Evolutionary conservation across 805 yeast species (phyloP).

Genomic region (Kuraishia capsulata): DNA sequence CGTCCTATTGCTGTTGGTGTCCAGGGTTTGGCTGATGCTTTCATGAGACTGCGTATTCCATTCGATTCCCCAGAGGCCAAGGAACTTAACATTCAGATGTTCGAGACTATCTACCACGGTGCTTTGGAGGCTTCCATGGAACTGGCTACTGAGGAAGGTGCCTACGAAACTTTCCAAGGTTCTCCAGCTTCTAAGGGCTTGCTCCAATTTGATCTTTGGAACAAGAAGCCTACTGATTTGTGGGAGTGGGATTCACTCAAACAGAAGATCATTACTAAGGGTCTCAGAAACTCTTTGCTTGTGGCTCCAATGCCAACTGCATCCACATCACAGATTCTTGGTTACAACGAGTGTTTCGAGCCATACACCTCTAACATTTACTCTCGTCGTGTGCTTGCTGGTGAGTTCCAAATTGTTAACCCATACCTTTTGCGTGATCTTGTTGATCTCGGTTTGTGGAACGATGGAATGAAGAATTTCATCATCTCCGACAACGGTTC

Average conservation of each 20-base stretch:
- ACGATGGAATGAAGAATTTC: slow-evolving; percentile 45
- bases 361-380: slow-evolving; percentile 56
- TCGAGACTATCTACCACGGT: slow-evolving; percentile 54
- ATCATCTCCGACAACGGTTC: slow-evolving; percentile 52
- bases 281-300: slow-evolving; percentile 48
- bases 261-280: slow-evolving; percentile 36
- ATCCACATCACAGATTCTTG: slow-evolving; percentile 55
- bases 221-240: slow-evolving; percentile 47
- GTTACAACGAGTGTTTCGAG: slow-evolving; percentile 55
- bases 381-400: slow-evolving; percentile 54
- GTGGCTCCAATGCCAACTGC: slow-evolving; percentile 65
- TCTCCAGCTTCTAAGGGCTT: slow-evolving; percentile 53
- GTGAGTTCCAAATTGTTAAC: slow-evolving; percentile 57
- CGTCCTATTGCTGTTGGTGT: slow-evolving; percentile 60
- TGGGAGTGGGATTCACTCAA: slow-evolving; percentile 53
- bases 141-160: slow-evolving; percentile 41
- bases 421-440: slow-evolving; percentile 49
- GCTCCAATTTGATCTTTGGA: slow-evolving; percentile 51
- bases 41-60: slow-evolving; percentile 46
- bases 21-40: slow-evolving; percentile 54
- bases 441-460: slow-evolving; percentile 51
- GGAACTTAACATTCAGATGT: slow-evolving; percentile 47
- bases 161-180: slow-evolving; percentile 41
- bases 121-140: slow-evolving; percentile 50
- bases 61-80: slow-evolving; percentile 50